phyloP scores from a whole-genome alignment of 2,329 filamentous ascomycete genomes.

The Aspergillus sp. region DNA sequence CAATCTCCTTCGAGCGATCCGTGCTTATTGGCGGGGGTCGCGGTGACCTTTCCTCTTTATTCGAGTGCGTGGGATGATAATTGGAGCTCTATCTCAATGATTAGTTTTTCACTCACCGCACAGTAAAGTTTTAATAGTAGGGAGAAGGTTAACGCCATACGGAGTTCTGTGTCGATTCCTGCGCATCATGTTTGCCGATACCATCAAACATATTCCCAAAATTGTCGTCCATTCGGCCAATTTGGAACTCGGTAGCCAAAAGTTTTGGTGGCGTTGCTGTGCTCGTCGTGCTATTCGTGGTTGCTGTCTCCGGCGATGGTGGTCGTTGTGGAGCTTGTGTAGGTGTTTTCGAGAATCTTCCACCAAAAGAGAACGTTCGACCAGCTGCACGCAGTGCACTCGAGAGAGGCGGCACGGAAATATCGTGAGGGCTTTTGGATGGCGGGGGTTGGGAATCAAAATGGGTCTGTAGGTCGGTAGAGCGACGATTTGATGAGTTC shows the following conservation, averaged over 20 bases:
- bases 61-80: slow-evolving; percentile 20
- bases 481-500: slow-evolving; percentile 58
- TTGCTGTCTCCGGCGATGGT: slow-evolving; percentile 33
- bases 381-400: slow-evolving; percentile 48
- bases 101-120: slow-evolving; percentile 15
- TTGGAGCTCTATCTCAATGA: slow-evolving; percentile 24
- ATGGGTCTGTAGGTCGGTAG: slow-evolving; percentile 48
- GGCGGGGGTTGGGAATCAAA: slow-evolving; percentile 38
- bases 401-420: slow-evolving; percentile 43
- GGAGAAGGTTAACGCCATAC: slow-evolving; percentile 20
- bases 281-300: slow-evolving; percentile 54
- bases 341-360: slow-evolving; percentile 36
- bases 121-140: neutral
- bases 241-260: slow-evolving; percentile 44
- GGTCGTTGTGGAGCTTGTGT: slow-evolving; percentile 22
- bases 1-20: slow-evolving; percentile 44
- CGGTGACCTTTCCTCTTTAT: slow-evolving; percentile 25
- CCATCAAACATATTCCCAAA: slow-evolving; percentile 56
- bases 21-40: slow-evolving; percentile 46
- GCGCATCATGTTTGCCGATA: slow-evolving; percentile 36
- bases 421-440: slow-evolving; percentile 40
- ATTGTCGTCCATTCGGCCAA: slow-evolving; percentile 42
- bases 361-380: slow-evolving; percentile 56
- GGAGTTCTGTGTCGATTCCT: slow-evolving; percentile 26
- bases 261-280: slow-evolving; percentile 53